A percentile compares a stretch with the other conserved stretches of the same genome.
phyloP scores from a whole-genome alignment of 768 basidiomycete genomes.

The Chalciporus chontae region DNA sequence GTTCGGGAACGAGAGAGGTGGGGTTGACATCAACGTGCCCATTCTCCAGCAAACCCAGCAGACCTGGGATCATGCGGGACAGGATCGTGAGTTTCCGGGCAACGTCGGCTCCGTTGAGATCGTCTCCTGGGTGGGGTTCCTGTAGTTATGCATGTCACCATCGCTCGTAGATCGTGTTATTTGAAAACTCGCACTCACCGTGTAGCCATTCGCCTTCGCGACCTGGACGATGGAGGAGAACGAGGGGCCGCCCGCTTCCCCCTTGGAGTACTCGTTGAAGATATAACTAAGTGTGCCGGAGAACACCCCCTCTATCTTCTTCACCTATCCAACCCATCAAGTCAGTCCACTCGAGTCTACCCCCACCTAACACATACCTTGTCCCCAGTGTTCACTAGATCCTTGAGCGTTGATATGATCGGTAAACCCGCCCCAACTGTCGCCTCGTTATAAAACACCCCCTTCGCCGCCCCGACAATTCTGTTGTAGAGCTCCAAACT shows the following conservation, averaged over 20 bases:
- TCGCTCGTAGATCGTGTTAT: background rate
- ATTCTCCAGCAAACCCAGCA: slow-evolving; percentile 53
- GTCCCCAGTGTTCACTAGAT: slow-evolving; percentile 89
- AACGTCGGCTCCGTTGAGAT: slow-evolving; percentile 95
- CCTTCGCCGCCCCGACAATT: slow-evolving; percentile 57
- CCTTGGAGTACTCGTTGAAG: slow-evolving; percentile 92
- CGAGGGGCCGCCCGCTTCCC: slow-evolving; percentile 58
- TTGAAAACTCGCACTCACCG: slow-evolving; percentile 45
- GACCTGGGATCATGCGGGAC: slow-evolving; percentile 65
- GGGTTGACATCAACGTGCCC: slow-evolving; percentile 83
- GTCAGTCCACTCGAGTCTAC: background rate
- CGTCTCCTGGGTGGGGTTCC: slow-evolving; percentile 98
- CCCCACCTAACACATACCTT: slow-evolving; percentile 47
- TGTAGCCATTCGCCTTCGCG: slow-evolving; percentile 93
- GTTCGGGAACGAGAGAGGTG: slow-evolving; percentile 78
- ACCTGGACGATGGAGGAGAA: slow-evolving; percentile 89
- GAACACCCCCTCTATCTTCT: slow-evolving; percentile 96
- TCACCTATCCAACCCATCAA: slow-evolving; percentile 44
- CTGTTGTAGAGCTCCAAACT: slow-evolving; percentile 59
- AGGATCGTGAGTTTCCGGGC: slow-evolving; percentile 97
- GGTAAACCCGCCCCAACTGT: slow-evolving; percentile 97
- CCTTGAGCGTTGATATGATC: slow-evolving; percentile 87
- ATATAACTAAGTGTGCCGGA: slow-evolving; percentile 98
- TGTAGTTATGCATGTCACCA: slow-evolving; percentile 48
- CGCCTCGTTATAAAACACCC: slow-evolving; percentile 78